These are phyloP conservation scores for Heterobasidion annosum DNA, from an alignment of 1,284 basidiomycete genomes.

Conservation along the genomic window DNA sequence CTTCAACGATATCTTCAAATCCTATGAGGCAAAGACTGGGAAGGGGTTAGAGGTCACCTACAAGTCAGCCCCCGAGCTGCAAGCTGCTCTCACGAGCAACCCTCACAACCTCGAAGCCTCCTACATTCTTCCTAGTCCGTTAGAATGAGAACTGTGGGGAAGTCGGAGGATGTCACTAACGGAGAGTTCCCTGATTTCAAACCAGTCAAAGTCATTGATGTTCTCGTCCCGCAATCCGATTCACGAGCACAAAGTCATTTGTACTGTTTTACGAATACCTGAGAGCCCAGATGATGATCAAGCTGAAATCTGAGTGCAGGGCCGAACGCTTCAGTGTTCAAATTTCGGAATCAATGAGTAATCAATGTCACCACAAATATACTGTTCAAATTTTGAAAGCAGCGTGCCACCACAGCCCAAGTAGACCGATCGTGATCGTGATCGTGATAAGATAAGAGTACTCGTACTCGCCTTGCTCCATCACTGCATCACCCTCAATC, in stretches of 20 bases:
- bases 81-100: slow-evolving; percentile 4
- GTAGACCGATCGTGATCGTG: neutral
- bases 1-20: slow-evolving; percentile 9
- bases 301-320: neutral
- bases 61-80: slow-evolving; percentile 5
- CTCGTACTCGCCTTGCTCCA: neutral
- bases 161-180: slow-evolving; percentile 6
- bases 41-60: slow-evolving; percentile 10
- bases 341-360: no score
- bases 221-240: neutral
- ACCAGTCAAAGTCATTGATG: slow-evolving; percentile 5
- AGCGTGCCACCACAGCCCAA: neutral
- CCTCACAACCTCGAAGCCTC: neutral
- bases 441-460: neutral
- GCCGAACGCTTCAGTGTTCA: neutral
- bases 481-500: neutral
- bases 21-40: slow-evolving; percentile 9
- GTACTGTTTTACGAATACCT: neutral
- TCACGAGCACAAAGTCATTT: no score
- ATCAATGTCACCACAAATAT: no score
- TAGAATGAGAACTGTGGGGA: slow-evolving; percentile 8
- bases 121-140: slow-evolving; percentile 7
- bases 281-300: neutral
- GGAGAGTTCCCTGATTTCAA: slow-evolving; percentile 11
- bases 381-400: neutral